phyloP scores from a whole-genome alignment of 192 early-diverging fungal species.

The Coemansia sp. region DNA sequence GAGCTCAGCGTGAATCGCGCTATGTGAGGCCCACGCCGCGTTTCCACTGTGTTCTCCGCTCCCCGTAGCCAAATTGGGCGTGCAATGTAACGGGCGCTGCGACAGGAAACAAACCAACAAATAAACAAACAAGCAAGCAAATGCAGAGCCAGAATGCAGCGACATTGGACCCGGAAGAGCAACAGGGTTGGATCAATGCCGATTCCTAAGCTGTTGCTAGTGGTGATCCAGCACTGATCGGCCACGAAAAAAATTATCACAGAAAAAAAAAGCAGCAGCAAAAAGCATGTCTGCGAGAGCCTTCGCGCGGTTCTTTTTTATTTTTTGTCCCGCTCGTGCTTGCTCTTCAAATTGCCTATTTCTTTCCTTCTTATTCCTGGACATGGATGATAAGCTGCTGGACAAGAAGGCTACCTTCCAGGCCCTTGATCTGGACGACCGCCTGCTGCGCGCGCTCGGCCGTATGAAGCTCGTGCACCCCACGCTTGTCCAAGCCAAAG shows the following conservation, averaged over 20 bases:
- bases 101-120: background rate
- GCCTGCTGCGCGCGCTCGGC: constrained; percentile 85
- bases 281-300: background rate
- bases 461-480: constrained; percentile 83
- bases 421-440: constrained; percentile 82
- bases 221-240: background rate
- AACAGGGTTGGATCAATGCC: no score
- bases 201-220: background rate
- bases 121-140: background rate
- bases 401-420: constrained; percentile 59
- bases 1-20: background rate
- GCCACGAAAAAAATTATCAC: constrained; percentile 5
- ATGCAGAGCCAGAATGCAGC: background rate
- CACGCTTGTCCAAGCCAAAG: constrained; percentile 86
- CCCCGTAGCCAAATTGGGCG: background rate
- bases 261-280: background rate
- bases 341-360: background rate
- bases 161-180: background rate
- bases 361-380: background rate
- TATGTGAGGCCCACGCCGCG: background rate
- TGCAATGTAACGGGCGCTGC: no score
- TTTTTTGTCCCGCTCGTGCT: background rate
- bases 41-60: background rate
- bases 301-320: background rate
- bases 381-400: constrained; percentile 55